A percentile compares a stretch with the other conserved stretches of the same genome.
These are phyloP conservation scores for Colletotrichum theobromicola DNA, from an alignment of 2,329 filamentous ascomycete species.

Conservation along the genomic window DNA sequence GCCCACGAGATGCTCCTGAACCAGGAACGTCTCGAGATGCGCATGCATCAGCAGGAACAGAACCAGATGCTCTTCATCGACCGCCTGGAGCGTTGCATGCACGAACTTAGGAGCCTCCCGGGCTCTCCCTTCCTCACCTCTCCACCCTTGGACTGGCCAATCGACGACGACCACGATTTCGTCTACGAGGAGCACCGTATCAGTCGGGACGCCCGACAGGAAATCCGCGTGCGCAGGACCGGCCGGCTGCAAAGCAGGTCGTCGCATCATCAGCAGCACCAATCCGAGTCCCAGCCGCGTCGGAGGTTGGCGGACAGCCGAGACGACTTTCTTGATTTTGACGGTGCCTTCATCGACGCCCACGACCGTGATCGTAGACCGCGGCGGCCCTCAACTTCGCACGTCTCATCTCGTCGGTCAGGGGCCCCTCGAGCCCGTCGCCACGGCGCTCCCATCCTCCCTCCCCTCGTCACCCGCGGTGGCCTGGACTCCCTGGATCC, in stretches of 20 bases:
- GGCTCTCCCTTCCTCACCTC: neutral
- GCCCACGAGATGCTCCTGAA: slow-evolving; percentile 23
- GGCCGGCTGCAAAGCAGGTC: neutral
- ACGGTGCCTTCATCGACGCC: neutral
- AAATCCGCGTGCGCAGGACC: neutral
- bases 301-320: neutral
- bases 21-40: slow-evolving; percentile 20
- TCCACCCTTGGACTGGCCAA: neutral
- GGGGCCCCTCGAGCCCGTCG: neutral
- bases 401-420: neutral
- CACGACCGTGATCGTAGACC: neutral
- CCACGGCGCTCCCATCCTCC: neutral
- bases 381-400: slow-evolving; percentile 2
- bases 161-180: neutral
- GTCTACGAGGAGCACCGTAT: slow-evolving; percentile 12
- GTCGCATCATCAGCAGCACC: neutral
- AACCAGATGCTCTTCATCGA: slow-evolving; percentile 21
- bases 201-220: neutral
- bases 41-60: slow-evolving; percentile 17
- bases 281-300: neutral
- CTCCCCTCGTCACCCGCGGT: neutral
- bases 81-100: slow-evolving; percentile 17
- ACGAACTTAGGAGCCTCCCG: slow-evolving; percentile 5
- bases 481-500: slow-evolving; percentile 48
- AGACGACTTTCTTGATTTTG: neutral